Conservation (phyloP, 2,329 filamentous ascomycete species). For the Delphinella strobiligena region DNA sequence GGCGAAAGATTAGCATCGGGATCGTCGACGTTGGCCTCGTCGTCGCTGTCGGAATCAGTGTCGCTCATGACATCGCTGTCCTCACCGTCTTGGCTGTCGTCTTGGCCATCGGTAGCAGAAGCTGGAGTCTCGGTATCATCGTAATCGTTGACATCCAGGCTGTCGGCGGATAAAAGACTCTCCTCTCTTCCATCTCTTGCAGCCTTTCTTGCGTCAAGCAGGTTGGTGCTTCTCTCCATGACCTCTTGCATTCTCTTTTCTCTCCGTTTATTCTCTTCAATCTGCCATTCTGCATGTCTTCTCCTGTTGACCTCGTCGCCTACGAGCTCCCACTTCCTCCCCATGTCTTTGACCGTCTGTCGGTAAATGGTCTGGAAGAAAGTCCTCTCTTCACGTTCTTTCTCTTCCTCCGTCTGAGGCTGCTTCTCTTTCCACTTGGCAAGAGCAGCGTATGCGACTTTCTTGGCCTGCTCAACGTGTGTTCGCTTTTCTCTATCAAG, state of each 20-base stretch:
- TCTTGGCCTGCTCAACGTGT: constrained; percentile 67
- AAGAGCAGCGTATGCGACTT: constrained; percentile 63
- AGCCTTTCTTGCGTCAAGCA: constrained; percentile 48
- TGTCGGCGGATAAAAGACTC: constrained; percentile 15
- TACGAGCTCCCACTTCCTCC: constrained; percentile 48
- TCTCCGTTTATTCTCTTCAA: constrained; percentile 43
- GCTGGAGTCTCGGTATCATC: constrained; percentile 31
- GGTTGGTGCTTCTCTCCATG: constrained; percentile 58
- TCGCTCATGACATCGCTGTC: constrained; percentile 45
- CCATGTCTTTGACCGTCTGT: constrained; percentile 53
- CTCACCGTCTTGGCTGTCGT: constrained; percentile 26
- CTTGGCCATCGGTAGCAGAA: constrained; percentile 15
- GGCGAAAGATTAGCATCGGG: constrained; percentile 56
- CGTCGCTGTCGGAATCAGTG: constrained; percentile 49
- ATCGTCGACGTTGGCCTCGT: constrained; percentile 38
- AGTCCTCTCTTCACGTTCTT: constrained; percentile 64
- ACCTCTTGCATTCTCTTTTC: constrained; percentile 60
- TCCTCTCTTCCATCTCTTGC: constrained; percentile 7
- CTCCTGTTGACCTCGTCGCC: constrained; percentile 45
- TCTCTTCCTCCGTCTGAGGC: constrained; percentile 66
- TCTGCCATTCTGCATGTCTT: constrained; percentile 46
- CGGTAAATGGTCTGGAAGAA: constrained; percentile 57
- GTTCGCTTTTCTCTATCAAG: constrained; percentile 67
- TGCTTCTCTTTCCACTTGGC: constrained; percentile 64
- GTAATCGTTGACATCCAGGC: constrained; percentile 27